Base-by-base conservation (phyloP, 495 filamentous ascomycete species). In the Talaromyces liani region DNA sequence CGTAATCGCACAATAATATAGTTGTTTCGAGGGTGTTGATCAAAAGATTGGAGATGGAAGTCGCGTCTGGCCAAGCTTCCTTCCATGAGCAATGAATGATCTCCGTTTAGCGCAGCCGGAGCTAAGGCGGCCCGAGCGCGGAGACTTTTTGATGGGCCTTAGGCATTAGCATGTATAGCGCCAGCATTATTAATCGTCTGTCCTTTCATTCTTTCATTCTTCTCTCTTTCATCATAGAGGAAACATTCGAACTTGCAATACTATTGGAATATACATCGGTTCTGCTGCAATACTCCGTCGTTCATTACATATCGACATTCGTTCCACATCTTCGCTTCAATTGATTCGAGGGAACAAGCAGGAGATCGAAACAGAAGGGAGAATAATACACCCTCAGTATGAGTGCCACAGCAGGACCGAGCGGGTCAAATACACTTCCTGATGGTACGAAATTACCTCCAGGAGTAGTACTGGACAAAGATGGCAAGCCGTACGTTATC, bases 401-500 rank as follows among this genome's bases (percentile, higher is more conserved):
- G 60, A 62, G 20, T 34, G 60, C 20, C 16, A 39, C 45, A 9
- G 45, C 60, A 18, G 29, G 60, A 34, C 9, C 59, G 2, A 62
- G 60, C 45, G 41, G 16, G 7, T 62, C 60, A 5, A 33, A 39
- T 22, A n/a, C 60, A 53, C n/a, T 49, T 8, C n/a, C n/a, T 41
- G 22, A 62, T 9, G 29, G 41, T 27, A 9, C 33, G 12, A 62
- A 53, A 39, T 64, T 86, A 29, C 88, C 91, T 14, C 95, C 92
- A 73, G 93, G 93, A 65, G 81, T 96, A 6, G 84, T 96, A 3
- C 78, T 97, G 45, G 94, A 88, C 53, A 91, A 93, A 67, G 91
- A 98, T 80, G 94, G 94, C 54, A 98, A 97, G 77, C 94, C 93
- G 94, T 98, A 81, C 75, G 91, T 73, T 58, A 49, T 36, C 36